These are phyloP conservation scores for Candida odintsovae DNA, from an alignment of 805 yeast species.

Conservation along the genomic window DNA sequence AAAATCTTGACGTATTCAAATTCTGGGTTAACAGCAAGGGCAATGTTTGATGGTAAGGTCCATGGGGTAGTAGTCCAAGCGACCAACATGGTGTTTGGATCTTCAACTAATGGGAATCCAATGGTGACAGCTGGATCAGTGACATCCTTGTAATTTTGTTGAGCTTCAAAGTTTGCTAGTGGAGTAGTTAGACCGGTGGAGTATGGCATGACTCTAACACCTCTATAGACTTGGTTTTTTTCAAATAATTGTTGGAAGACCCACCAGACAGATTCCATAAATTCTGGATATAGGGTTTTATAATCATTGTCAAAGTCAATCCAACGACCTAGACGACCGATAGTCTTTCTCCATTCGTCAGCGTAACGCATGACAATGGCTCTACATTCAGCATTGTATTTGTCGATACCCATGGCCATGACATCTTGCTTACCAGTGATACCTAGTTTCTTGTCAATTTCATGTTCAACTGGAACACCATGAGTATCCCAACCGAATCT, in stretches of 20 bases:
- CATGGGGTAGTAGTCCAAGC: slow-evolving; percentile 99
- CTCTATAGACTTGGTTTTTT: slow-evolving; percentile 88
- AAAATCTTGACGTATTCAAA: slow-evolving; percentile 88
- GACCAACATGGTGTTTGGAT: slow-evolving; percentile 76
- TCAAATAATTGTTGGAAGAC: slow-evolving; percentile 84
- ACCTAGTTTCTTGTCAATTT: slow-evolving; percentile 94
- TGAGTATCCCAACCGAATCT: slow-evolving; percentile 99
- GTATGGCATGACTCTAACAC: slow-evolving; percentile 97
- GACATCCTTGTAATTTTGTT: slow-evolving; percentile 95
- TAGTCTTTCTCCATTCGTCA: slow-evolving; percentile 87
- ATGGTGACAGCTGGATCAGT: slow-evolving; percentile 94
- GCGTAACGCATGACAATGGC: slow-evolving; percentile 97
- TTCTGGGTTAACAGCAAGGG: slow-evolving; percentile 85
- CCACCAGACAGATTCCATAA: slow-evolving; percentile 99
- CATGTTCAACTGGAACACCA: slow-evolving; percentile 97
- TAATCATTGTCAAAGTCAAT: slow-evolving; percentile 98
- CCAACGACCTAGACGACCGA: slow-evolving; percentile 97
- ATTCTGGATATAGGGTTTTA: slow-evolving; percentile 90
- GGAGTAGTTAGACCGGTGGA: slow-evolving; percentile 98
- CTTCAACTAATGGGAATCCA: slow-evolving; percentile 76
- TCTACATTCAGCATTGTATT: slow-evolving; percentile 92
- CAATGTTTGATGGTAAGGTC: slow-evolving; percentile 95
- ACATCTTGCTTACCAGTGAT: slow-evolving; percentile 94
- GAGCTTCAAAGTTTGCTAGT: slow-evolving; percentile 95
- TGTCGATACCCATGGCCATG: slow-evolving; percentile 86